Base-by-base conservation (phyloP, 495 filamentous ascomycete species). In the Tuber borchii region DNA sequence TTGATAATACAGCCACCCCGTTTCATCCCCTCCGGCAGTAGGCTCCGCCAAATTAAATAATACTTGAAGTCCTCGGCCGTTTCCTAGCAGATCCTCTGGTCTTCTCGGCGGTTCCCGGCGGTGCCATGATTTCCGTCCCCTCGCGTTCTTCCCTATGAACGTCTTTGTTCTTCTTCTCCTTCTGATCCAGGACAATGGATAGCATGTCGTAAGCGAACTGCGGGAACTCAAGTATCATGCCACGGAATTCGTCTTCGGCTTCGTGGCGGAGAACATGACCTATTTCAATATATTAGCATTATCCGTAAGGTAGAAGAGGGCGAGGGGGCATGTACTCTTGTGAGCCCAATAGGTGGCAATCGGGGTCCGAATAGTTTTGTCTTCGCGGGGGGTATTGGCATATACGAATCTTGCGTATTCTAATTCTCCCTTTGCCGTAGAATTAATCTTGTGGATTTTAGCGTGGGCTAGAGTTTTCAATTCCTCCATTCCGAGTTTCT, bases 191-290 rank as follows among this genome's bases (percentile, higher is more conserved):
- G 48, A 91, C 88, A 69, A 91, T 83, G 34, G 84, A 88, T 39
- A 97, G 87, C n/a, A 98, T 92, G 84, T 98, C 95, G 84, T 92
- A 97, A 46, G 90, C 90, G 77, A 98, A 97, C 80, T 95, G 90
- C 22, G 94, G 95, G 78, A 91, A 94, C 83, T 97, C 93, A 73
- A 96, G 85, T 85, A 95, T 96, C 84, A 97, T 88, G 71, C 86
- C 83, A 80, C 89, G 87, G 86, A 97, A 97, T 81, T 92, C 91
- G 0, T 90, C 89, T 82, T 94, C 92, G 46, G 93, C 92, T 83
- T 95, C 92, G 81, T 93, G 88, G 37, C 94, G 90, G 74, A 97
- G 85, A 40, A 92, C 88, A 86, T 95, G 93, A 76, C 81, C 81
- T 83, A 73, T 45, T 31, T 39, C 20, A n/a, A 10, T 40, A 12